Evolutionary conservation across 139 green algal species (phyloP).

Genomic region (Coelastrella sp.): DNA sequence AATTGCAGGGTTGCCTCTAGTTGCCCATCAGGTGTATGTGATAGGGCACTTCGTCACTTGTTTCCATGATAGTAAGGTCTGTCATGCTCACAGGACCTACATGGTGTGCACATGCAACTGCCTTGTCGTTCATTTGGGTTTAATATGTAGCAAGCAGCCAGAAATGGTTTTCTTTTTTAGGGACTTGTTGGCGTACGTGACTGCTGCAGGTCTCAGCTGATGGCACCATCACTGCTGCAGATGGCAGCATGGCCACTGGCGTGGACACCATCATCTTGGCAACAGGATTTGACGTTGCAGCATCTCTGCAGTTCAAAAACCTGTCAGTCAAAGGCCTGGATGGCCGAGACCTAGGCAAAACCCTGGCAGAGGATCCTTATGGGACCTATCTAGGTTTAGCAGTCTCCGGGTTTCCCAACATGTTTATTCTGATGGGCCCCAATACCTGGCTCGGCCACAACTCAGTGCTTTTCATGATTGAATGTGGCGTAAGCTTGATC

Average conservation of each 20-base stretch:
- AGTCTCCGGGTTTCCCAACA: constrained; percentile 7
- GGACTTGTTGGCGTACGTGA: neutral
- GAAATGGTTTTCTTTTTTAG: neutral
- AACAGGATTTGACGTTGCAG: constrained; percentile 36
- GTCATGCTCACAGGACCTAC: too few relatives aligned
- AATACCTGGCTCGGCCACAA: constrained; percentile 41
- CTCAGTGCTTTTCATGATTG: constrained; percentile 34
- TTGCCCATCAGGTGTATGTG: too few relatives aligned
- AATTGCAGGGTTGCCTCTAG: too few relatives aligned
- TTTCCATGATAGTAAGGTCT: too few relatives aligned
- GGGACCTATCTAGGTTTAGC: constrained; percentile 18
- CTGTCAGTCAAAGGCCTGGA: neutral
- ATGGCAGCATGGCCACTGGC: constrained; percentile 32
- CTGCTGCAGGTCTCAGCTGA: neutral
- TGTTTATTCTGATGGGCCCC: constrained; percentile 28
- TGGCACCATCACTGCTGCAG: constrained; percentile 10
- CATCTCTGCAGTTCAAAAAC: neutral
- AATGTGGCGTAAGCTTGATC: constrained; percentile 13
- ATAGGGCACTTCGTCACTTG: too few relatives aligned
- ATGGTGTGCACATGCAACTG: too few relatives aligned
- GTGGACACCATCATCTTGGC: constrained; percentile 36
- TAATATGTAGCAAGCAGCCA: neutral
- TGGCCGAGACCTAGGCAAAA: neutral
- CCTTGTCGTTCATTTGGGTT: too few relatives aligned
- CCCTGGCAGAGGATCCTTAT: neutral